phyloP scores from a whole-genome alignment of 176 grass and related monocot species.

The Musa beccarii region DNA sequence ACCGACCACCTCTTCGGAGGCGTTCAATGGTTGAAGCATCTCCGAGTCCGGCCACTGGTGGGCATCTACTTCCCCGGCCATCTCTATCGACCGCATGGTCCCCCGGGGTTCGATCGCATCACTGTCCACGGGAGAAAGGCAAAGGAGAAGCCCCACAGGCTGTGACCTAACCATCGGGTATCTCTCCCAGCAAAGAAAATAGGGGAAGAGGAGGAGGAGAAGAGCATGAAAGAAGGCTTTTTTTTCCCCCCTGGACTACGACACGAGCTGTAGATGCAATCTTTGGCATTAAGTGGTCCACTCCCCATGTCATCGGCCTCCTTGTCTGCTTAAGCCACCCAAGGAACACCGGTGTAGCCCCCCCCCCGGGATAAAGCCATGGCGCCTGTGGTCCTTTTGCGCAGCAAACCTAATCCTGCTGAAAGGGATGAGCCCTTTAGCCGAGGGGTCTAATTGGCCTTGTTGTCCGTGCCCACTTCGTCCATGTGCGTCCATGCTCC shows the following conservation, averaged over 20 bases:
- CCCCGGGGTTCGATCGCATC: not conserved
- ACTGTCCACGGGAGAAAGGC: not conserved
- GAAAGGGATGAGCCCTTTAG: not conserved
- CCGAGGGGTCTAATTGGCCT: not conserved
- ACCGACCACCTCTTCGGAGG: not conserved
- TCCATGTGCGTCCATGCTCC: not conserved
- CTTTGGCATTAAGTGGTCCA: not conserved
- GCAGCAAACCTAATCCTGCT: too few relatives aligned
- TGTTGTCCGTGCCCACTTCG: too few relatives aligned
- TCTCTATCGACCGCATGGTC: not conserved
- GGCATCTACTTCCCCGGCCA: not conserved
- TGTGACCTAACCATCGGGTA: conserved; percentile 1
- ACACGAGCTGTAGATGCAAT: not conserved
- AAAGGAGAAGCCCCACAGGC: not conserved
- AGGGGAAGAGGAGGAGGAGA: not conserved
- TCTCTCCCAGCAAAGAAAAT: not conserved
- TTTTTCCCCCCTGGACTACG: not conserved
- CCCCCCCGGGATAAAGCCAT: not conserved
- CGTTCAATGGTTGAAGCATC: not conserved
- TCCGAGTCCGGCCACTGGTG: not conserved
- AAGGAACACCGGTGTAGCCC: too few relatives aligned
- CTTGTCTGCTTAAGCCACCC: not conserved
- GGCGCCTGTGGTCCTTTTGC: not conserved
- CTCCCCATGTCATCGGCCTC: not conserved
- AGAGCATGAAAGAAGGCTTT: not conserved